These are phyloP conservation scores for Sugiyamaella chiloensis DNA, from an alignment of 805 yeast genomes.

Conservation along the genomic window DNA sequence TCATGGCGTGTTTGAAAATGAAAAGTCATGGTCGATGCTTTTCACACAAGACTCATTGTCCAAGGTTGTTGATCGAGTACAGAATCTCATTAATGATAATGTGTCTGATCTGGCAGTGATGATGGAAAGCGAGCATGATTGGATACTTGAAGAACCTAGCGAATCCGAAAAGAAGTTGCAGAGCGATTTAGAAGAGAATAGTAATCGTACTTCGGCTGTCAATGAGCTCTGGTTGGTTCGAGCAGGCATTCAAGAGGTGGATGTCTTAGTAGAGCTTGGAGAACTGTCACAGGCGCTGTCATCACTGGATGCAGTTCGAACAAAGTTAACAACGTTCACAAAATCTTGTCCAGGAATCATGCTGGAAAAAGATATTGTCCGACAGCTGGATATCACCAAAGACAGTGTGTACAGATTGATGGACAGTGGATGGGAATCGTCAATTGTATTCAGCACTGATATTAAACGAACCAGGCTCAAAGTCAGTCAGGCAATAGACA, in stretches of 20 bases:
- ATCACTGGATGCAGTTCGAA: conserved; percentile 14
- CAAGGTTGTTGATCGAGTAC: background rate
- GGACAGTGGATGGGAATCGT: conserved; percentile 15
- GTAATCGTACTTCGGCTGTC: conserved; percentile 10
- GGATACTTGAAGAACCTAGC: background rate
- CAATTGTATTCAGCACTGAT: conserved; percentile 12
- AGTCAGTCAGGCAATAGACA: conserved; percentile 5
- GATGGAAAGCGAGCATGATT: background rate
- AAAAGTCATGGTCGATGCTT: conserved; percentile 8
- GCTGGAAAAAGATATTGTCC: conserved; percentile 10
- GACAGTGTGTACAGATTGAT: conserved; percentile 6
- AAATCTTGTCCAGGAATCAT: conserved; percentile 10
- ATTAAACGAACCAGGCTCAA: background rate
- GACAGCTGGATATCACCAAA: conserved; percentile 3
- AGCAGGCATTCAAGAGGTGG: conserved; percentile 23
- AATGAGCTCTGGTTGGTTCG: conserved; percentile 24
- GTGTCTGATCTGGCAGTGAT: background rate
- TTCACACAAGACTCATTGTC: background rate
- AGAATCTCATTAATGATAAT: background rate
- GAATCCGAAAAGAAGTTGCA: background rate
- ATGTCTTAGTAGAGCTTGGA: conserved; percentile 19
- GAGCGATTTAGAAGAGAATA: background rate
- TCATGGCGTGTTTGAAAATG: background rate
- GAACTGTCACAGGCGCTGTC: conserved; percentile 20
- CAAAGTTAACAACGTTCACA: conserved; percentile 16